Conservation (phyloP, 75 land plant genomes). For the Ceratopteris richardii region DNA sequence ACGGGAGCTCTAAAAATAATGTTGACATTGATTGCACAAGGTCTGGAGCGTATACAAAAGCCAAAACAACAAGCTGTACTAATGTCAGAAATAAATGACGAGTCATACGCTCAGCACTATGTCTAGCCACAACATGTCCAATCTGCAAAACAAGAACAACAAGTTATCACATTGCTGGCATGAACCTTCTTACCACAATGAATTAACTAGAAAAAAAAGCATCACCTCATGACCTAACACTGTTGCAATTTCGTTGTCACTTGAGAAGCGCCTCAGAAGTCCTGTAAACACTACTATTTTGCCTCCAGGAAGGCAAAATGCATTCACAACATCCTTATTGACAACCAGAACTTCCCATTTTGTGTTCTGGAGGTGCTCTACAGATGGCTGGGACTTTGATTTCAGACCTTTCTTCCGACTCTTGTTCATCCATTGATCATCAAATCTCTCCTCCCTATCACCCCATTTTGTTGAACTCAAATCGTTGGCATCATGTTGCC, state of each 20-base stretch:
- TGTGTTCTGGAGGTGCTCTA: slow-evolving; percentile 58
- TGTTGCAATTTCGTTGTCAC: slow-evolving; percentile 86
- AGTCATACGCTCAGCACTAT: slow-evolving; percentile 77
- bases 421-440: slow-evolving; percentile 81
- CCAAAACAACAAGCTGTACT: slow-evolving; percentile 62
- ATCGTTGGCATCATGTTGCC: background rate
- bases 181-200: too few species aligned
- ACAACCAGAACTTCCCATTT: slow-evolving; percentile 98
- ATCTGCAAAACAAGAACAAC: slow-evolving; percentile 47
- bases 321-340: slow-evolving; percentile 65
- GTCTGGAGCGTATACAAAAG: slow-evolving; percentile 64
- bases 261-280: slow-evolving; percentile 54
- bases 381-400: slow-evolving; percentile 28
- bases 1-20: slow-evolving; percentile 78
- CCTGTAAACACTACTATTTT: slow-evolving; percentile 98
- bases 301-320: slow-evolving; percentile 94
- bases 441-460: slow-evolving; percentile 54
- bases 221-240: slow-evolving; percentile 93
- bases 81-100: slow-evolving; percentile 67
- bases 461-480: slow-evolving; percentile 19
- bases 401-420: slow-evolving; percentile 51
- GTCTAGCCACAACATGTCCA: slow-evolving; percentile 90
- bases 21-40: slow-evolving; percentile 58
- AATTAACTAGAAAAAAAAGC: background rate
- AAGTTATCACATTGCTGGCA: too few species aligned